Base-by-base conservation (phyloP, 164 flowering plant genomes). In the Vitis labrusca region DNA sequence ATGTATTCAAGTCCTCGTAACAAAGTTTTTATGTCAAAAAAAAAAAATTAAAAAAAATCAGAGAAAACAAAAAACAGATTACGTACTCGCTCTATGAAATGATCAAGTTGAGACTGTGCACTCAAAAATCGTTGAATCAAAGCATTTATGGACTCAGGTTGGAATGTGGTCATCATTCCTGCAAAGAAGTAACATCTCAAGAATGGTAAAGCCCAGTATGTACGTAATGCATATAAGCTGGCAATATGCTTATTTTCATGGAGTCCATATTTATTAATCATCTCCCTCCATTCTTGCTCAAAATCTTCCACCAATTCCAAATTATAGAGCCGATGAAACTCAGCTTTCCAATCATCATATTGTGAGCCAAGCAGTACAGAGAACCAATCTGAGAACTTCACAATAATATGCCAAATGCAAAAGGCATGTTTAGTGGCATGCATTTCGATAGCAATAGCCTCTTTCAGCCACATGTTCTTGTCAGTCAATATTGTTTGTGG, bases 331-430 rank as follows among this genome's bases (percentile, higher is more conserved):
- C 85, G 84, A 78, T 80, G 83, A 65, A 92, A 90, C 69, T 89
- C 91, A 37, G 84, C 80, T 67, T 86, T 90, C 94, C 94, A 92
- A 15, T 76, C 81, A 78, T 88, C 92, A 70, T 90, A 92, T 59
- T 72, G 85, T 32, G 88, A 77, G 29, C 90, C 94, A 50, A 88
- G 93, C 52, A 83, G 74, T 53, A 74, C 74, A 73, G 87, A 83
- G 79, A 92, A 91, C 94, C 94, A 92, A 69, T 86, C 86, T 9
- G 93, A 84, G 81, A 89, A 89, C 76, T 85, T 88, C 9, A 91
- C 74, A 64, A 80, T 71, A 48, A 92, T 88, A 68, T 88, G 89
- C 92, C 92, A 88, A 50, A 92, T 85, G 82, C 90, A 90, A 68
- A 92, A 85, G 15, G 94, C 96, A 71, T 92, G 97, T 66, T 85